Evolutionary conservation across 352 stramenopile species (phyloP).

Genomic region (Phytophthora constricta): DNA sequence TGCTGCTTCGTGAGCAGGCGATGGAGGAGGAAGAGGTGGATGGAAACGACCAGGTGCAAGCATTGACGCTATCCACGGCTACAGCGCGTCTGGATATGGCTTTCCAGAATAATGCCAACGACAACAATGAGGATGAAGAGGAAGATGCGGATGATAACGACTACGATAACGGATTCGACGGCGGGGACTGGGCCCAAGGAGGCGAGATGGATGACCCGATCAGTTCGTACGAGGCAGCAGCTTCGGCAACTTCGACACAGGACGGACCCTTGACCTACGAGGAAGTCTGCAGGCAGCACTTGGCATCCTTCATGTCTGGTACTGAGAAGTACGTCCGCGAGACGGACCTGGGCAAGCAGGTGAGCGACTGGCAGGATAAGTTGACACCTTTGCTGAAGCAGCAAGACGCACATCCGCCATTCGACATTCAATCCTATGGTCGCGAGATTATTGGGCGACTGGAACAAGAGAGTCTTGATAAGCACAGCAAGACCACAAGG

Average conservation of each 20-base stretch:
- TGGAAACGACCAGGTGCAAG: constrained; percentile 47
- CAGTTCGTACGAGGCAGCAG: constrained; percentile 18
- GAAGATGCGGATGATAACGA: constrained; percentile 47
- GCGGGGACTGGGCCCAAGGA: constrained; percentile 40
- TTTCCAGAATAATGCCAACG: constrained; percentile 37
- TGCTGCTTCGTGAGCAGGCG: constrained; percentile 70
- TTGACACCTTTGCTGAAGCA: constrained; percentile 73
- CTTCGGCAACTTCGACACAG: constrained; percentile 1
- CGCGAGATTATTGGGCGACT: constrained; percentile 64
- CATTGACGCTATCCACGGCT: constrained; percentile 42
- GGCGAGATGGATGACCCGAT: constrained; percentile 34
- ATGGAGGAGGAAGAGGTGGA: constrained; percentile 66
- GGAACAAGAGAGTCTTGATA: constrained; percentile 40
- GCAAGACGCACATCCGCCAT: constrained; percentile 68
- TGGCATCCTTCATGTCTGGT: constrained; percentile 84
- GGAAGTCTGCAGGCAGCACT: constrained; percentile 77
- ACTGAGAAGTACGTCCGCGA: constrained; percentile 82
- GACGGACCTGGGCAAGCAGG: constrained; percentile 57
- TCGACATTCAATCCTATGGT: constrained; percentile 80
- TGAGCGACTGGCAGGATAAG: constrained; percentile 82
- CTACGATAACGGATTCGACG: constrained; percentile 38
- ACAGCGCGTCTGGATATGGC: constrained; percentile 52
- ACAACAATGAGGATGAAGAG: constrained; percentile 35
- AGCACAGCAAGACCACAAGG: constrained; percentile 32
- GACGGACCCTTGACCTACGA: constrained; percentile 62